Base-by-base conservation (phyloP, 352 stramenopile species). In the Phytophthora litchii region DNA sequence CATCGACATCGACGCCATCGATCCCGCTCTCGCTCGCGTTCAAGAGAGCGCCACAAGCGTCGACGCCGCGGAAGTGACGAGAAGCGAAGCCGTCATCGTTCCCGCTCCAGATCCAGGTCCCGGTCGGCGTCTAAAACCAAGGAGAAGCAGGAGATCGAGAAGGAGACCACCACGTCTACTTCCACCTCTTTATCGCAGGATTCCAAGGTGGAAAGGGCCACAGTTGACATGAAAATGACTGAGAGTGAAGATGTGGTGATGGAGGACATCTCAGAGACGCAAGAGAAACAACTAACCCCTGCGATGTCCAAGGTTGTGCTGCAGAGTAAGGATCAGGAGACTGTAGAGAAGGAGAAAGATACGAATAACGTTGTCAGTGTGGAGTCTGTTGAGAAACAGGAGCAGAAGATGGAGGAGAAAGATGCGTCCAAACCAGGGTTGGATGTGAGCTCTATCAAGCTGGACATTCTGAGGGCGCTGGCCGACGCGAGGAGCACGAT, bases 361-460 rank as follows among this genome's bases (percentile, higher is more conserved):
- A 23, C 42, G 4, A 57, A 25, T 37, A 53, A 56, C 23, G 19
- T 27, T 44, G 36, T 60, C n/a, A 37, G 19, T 47, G 21, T 54
- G 13, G 43, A 64, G 35, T 50, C 47, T 55, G 37, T 36, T 19
- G 41, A 37, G 35, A 54, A 67, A 29, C 50, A 57, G 50, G 23
- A 55, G 13, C 16, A 14, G 7, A 20, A 34, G 11, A 21, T n/a
- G 8, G 37, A 61, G 21, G 35, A 45, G 3, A 58, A 68, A 36
- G 23, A 27, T 27, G 23, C 5, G 23, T 27, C 23, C 23, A 27
- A 27, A 27, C 46, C 68, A 45, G 32, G 57, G 2, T 53, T 94
- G 13, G 74, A 95, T 49, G 82, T 93, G 29, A 81, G 64, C 19
- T 80, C 82, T 0, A 92, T 95, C 54, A 93, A 95, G 61, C 70